These are phyloP conservation scores for Xenosphaeropsis pyriputrescens DNA, from an alignment of 2,329 filamentous ascomycete genomes.

Conservation along the genomic window DNA sequence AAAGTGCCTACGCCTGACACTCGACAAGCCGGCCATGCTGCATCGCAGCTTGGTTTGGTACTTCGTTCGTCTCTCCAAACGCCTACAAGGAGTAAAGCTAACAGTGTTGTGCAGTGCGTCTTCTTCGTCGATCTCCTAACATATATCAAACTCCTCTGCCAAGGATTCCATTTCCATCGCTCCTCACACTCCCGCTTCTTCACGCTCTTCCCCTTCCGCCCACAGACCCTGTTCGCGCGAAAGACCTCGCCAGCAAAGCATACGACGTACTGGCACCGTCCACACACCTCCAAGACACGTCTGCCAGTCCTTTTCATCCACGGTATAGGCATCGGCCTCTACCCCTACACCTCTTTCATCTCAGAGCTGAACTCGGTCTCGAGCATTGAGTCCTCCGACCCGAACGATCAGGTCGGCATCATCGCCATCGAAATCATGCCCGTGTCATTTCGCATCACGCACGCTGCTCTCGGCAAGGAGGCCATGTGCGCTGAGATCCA, in stretches of 20 bases:
- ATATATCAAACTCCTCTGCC: conserved; percentile 21
- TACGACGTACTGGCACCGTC: conserved; percentile 43
- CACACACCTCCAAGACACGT: conserved; percentile 39
- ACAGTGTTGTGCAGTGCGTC: conserved; percentile 11
- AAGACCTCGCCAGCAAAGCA: conserved; percentile 28
- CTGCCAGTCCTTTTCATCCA: conserved; percentile 47
- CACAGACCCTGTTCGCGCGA: conserved; percentile 28
- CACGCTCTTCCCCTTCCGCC: conserved; percentile 37
- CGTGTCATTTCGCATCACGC: conserved; percentile 40
- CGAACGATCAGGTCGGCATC: conserved; percentile 37
- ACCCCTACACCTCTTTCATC: conserved; percentile 40
- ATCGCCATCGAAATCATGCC: conserved; percentile 43
- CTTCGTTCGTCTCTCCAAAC: conserved; percentile 21
- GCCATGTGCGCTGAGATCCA: conserved; percentile 36
- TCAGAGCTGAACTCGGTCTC: conserved; percentile 28
- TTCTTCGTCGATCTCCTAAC: conserved; percentile 19
- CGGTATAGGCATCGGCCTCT: conserved; percentile 45
- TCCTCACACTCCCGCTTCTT: conserved; percentile 25
- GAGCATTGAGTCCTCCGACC: conserved; percentile 12
- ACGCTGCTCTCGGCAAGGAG: conserved; percentile 27
- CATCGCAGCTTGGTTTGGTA: conserved; percentile 44
- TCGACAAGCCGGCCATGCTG: conserved; percentile 41
- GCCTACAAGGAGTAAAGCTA: neutral
- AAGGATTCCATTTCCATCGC: conserved; percentile 32
- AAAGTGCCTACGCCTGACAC: conserved; percentile 36